phyloP scores from a whole-genome alignment of 2,329 filamentous ascomycete genomes.

The Thermochaetoides dissita region DNA sequence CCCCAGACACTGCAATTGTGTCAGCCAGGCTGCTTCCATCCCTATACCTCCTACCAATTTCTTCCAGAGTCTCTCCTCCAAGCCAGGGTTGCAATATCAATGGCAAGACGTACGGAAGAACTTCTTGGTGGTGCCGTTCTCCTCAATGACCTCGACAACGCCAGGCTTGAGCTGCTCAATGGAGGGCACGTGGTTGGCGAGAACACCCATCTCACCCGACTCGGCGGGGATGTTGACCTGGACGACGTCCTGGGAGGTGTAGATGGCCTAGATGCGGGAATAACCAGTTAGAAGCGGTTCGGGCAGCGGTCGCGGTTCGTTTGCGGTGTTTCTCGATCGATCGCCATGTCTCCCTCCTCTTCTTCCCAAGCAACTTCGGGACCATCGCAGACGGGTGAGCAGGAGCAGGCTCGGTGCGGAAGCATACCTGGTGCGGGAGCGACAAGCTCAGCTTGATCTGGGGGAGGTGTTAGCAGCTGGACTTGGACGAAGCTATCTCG shows the following conservation, averaged over 20 bases:
- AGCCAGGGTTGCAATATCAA: no score
- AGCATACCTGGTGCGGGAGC: slow-evolving; percentile 91
- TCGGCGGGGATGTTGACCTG: slow-evolving; percentile 99
- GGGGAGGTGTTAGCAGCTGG: slow-evolving; percentile 1
- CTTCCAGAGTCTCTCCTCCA: no score
- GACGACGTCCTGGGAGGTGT: slow-evolving; percentile 57
- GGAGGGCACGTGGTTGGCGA: slow-evolving; percentile 95
- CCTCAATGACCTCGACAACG: slow-evolving; percentile 88
- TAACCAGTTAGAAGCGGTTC: slow-evolving; percentile 26
- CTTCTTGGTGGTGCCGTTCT: slow-evolving; percentile 78
- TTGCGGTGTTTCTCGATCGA: no score
- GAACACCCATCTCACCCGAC: slow-evolving; percentile 97
- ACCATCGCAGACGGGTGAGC: no score
- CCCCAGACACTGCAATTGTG: slow-evolving; percentile 62
- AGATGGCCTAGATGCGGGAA: slow-evolving; percentile 51
- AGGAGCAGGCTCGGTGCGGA: no score
- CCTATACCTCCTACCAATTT: no score
- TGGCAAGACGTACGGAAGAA: slow-evolving; percentile 72
- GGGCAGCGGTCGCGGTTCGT: no score
- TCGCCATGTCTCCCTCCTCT: no score
- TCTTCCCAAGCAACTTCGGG: no score
- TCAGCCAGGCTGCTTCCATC: slow-evolving; percentile 4
- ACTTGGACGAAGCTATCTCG: no score
- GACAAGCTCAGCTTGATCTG: slow-evolving; percentile 94
- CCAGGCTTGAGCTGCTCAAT: slow-evolving; percentile 99